Percentiles rank a stretch among this genome's conserved stretches.
Evolutionary conservation across 495 filamentous ascomycete species (phyloP).

Genomic region (Podospora australis): DNA sequence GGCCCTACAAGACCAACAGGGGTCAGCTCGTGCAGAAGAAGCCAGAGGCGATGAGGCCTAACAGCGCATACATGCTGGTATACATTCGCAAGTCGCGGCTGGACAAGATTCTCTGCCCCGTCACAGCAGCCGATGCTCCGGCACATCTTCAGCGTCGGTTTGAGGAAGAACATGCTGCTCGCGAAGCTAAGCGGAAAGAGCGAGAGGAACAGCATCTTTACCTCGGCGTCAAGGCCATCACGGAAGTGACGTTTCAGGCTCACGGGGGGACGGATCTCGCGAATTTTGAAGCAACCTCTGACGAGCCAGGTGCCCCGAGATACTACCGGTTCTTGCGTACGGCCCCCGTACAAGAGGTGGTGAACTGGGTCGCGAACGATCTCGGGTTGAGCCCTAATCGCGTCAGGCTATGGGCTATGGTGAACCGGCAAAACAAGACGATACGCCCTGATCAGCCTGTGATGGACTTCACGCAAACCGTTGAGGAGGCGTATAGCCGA

Average conservation of each 20-base stretch:
- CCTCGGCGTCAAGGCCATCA: conserved; percentile 72
- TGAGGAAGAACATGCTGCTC: conserved; percentile 69
- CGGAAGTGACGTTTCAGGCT: conserved; percentile 67
- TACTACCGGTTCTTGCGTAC: conserved; percentile 65
- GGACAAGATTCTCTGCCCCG: conserved; percentile 71
- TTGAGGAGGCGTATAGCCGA: conserved; percentile 71
- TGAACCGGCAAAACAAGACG: conserved; percentile 97
- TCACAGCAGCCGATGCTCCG: conserved; percentile 70
- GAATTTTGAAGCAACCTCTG: conserved; percentile 52
- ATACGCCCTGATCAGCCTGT: conserved; percentile 83
- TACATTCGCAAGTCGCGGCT: conserved; percentile 83
- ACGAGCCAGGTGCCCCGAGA: conserved; percentile 54
- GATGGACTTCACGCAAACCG: conserved; percentile 64
- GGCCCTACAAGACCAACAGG: conserved; percentile 63
- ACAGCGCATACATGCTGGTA: conserved; percentile 94
- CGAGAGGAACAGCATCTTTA: conserved; percentile 91
- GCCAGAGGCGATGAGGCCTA: conserved; percentile 46
- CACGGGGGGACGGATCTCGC: conserved; percentile 85
- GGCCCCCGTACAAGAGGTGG: conserved; percentile 68
- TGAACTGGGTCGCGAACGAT: conserved; percentile 60
- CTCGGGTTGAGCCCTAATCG: conserved; percentile 54
- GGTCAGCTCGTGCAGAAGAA: conserved; percentile 38
- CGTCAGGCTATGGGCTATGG: conserved; percentile 90
- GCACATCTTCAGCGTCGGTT: conserved; percentile 70
- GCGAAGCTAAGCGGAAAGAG: conserved; percentile 73